These are phyloP conservation scores for Withania somnifera DNA, from an alignment of 305 asterid genomes.

Conservation along the genomic window DNA sequence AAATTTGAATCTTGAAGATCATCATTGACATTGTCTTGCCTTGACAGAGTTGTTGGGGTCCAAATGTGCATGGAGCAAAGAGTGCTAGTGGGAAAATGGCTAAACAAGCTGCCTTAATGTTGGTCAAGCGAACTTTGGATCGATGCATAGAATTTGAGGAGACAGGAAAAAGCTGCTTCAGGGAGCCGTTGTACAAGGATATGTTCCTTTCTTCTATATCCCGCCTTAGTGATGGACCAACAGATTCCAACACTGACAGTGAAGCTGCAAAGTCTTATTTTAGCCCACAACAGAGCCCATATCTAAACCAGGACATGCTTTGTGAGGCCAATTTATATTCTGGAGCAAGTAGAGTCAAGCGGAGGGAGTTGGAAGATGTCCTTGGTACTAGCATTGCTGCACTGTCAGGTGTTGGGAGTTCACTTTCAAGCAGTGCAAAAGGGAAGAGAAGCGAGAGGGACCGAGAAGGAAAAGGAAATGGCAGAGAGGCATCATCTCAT, in stretches of 20 bases:
- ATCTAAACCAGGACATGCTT: conserved; percentile 43
- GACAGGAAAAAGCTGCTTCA: conserved; percentile 81
- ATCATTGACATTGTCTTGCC: background rate
- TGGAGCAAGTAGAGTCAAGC: conserved; percentile 53
- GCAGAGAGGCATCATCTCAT: conserved; percentile 51
- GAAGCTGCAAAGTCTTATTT: conserved; percentile 38
- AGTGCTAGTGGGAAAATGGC: conserved; percentile 64
- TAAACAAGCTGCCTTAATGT: conserved; percentile 77
- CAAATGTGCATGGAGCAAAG: conserved; percentile 71
- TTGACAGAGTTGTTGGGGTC: conserved; percentile 71
- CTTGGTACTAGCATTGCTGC: conserved; percentile 47
- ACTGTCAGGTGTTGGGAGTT: conserved; percentile 45
- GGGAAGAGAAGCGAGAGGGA: conserved; percentile 95
- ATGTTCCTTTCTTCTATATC: conserved; percentile 67
- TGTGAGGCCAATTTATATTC: conserved; percentile 43
- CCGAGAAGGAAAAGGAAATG: conserved; percentile 80
- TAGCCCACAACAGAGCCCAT: conserved; percentile 66
- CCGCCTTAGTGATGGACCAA: conserved; percentile 36
- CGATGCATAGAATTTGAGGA: conserved; percentile 54
- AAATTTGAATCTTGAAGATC: background rate
- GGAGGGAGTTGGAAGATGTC: conserved; percentile 69
- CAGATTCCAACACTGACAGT: conserved; percentile 37
- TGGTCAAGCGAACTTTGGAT: conserved; percentile 64
- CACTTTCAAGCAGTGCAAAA: conserved; percentile 67
- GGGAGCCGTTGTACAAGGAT: conserved; percentile 55